phyloP scores from a whole-genome alignment of 1,284 basidiomycete genomes.

The Cutaneotrichosporon sp. region DNA sequence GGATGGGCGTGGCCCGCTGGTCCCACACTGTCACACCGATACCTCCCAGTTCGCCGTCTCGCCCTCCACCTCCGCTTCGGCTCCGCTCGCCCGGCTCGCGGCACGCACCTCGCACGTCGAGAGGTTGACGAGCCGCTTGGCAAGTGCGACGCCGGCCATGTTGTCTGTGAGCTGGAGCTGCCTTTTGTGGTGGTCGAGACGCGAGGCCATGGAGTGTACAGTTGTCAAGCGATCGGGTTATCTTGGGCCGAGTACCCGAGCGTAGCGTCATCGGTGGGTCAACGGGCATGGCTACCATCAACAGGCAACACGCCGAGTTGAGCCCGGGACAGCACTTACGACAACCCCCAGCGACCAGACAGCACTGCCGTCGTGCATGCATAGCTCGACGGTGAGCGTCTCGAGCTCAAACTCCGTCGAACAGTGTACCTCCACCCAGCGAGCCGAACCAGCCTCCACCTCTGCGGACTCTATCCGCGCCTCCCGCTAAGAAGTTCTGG shows the following conservation, averaged over 20 bases:
- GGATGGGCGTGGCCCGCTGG: no score
- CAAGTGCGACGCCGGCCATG: conserved; percentile 10
- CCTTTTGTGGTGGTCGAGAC: not conserved
- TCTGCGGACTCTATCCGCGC: not conserved
- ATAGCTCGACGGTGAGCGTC: no score
- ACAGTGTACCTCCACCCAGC: not conserved
- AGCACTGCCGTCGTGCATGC: no score
- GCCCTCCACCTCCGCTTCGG: no score
- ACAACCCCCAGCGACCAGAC: no score
- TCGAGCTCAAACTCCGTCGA: no score
- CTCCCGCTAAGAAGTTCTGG: not conserved
- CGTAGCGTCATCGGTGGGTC: no score
- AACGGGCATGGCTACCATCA: no score
- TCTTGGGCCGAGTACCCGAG: not conserved
- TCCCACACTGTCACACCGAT: no score
- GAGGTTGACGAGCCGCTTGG: conserved; percentile 18
- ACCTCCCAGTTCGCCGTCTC: no score
- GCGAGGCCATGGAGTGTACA: not conserved
- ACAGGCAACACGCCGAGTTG: no score
- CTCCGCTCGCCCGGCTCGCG: not conserved
- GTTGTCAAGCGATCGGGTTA: not conserved
- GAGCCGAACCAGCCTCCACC: not conserved
- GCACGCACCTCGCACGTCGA: conserved; percentile 39
- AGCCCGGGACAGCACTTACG: no score
- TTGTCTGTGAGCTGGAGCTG: not conserved